Evolutionary conservation across 495 filamentous ascomycete genomes (phyloP), one percentile per base, ranked within the genome.

Genomic region (Penicillium robsamsonii): DNA sequence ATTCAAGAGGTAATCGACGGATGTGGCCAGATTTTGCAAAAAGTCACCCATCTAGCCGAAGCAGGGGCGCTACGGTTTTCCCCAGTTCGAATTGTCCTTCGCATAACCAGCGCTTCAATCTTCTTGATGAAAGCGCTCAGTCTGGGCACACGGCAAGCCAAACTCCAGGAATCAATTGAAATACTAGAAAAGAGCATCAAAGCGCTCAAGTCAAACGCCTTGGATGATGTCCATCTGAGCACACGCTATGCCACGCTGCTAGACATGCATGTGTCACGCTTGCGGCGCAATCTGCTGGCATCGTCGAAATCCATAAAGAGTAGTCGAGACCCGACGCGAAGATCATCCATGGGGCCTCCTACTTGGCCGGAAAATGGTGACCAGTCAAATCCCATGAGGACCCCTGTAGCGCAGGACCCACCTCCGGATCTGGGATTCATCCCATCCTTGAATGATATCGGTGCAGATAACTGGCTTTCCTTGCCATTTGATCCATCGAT

Each of bases 1-100:
- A 82, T 82, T 24, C 74, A 80, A 64, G 79, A 82, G 59, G 79
- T 82, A 2, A 79, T 81, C 27, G 78, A 82, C 29, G 78, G 78
- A 2, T 80, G 79, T 56, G 74, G 78, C 44, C 69, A 79, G 47
- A 81, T 82, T 48, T 60, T 82, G 5, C 68, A 73, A 33, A 80
- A 77, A 59, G 74, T 76, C 22, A 69, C 58, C 13, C 70, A 80
- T 22, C 68, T 79, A 5, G 74, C 73, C 2, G 68, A 77, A 24
- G 46, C 61, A 7, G 76, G 72, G 7, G 73, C 72, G 12, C 56
- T 82, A 31, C 73, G 72, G 8, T 82, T 80, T 50, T 78, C 72
- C 1, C 79, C 79, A 1, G 77, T 82, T 15, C 75, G 79, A 33
- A 79, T 81, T 31, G 78, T 80, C 49, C 71, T 81, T 5, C 75